A percentile compares a stretch with the other conserved stretches of the same genome.
Conservation (phyloP, 176 grass and related monocot genomes). For the Raddia distichophylla region DNA sequence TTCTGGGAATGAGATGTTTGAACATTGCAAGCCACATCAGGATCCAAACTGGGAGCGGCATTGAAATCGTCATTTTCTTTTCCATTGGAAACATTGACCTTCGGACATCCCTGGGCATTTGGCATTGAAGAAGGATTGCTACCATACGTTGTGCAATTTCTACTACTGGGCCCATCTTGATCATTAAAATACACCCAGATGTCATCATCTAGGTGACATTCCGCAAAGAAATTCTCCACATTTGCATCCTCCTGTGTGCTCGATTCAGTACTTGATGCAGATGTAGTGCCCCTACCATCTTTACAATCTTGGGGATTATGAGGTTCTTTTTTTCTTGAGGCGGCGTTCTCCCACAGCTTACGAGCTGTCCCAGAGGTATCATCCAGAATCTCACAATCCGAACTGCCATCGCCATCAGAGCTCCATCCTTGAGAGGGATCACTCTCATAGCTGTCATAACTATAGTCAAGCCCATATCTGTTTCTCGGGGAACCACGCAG, state of each 20-base stretch:
- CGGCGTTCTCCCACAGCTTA: conserved; percentile 76
- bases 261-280: conserved; percentile 41
- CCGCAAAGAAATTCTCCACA: neutral
- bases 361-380: conserved; percentile 54
- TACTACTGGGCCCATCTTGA: conserved; percentile 30
- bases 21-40: conserved; percentile 10
- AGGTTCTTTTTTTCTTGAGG: conserved; percentile 54
- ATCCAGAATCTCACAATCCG: conserved; percentile 86
- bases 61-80: conserved; percentile 18
- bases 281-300: conserved; percentile 42
- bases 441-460: conserved; percentile 52
- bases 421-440: conserved; percentile 38
- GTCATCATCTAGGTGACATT: conserved; percentile 27
- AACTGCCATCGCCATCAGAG: conserved; percentile 36
- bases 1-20: neutral
- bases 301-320: conserved; percentile 11
- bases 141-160: conserved; percentile 17
- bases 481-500: conserved; percentile 42
- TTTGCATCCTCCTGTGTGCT: conserved; percentile 16
- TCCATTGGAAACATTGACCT: conserved; percentile 23
- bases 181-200: conserved; percentile 21
- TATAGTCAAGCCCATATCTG: conserved; percentile 56
- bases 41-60: conserved; percentile 12
- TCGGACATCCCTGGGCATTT: conserved; percentile 27
- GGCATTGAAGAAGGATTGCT: conserved; percentile 34